Percentiles rank a stretch among this genome's conserved stretches.
These are phyloP conservation scores for Saccharum hybrid DNA, from an alignment of 202 grass and related monocot genomes.

Conservation along the genomic window DNA sequence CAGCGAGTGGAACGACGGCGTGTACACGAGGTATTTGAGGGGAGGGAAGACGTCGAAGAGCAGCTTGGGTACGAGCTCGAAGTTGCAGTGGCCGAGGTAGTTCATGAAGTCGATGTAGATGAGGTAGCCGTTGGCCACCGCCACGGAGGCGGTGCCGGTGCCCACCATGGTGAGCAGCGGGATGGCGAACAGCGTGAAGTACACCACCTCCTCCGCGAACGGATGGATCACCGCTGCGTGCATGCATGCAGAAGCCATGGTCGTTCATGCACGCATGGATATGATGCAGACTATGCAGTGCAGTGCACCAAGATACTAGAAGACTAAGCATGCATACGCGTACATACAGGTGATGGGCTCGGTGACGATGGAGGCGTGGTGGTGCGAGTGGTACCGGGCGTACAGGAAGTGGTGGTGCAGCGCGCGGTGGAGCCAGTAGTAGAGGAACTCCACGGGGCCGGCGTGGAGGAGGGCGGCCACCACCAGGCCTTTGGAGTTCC, in stretches of 20 bases:
- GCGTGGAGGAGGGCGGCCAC: constrained; percentile 56
- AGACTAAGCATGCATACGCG: too few species aligned
- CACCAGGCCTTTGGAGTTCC: constrained; percentile 54
- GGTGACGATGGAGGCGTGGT: constrained; percentile 90
- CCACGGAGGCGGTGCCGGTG: constrained; percentile 46
- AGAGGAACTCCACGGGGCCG: constrained; percentile 92
- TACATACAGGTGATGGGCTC: constrained; percentile 76
- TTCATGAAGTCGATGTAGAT: constrained; percentile 94
- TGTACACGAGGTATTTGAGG: constrained; percentile 82
- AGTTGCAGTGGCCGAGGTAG: constrained; percentile 93
- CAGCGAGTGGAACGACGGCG: constrained; percentile 90
- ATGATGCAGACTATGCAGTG: too few species aligned
- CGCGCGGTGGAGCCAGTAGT: constrained; percentile 97
- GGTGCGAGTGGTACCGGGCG: constrained; percentile 90
- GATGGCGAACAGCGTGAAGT: constrained; percentile 81
- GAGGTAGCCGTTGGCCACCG: constrained; percentile 48
- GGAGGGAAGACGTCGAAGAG: constrained; percentile 65
- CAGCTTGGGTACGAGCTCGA: constrained; percentile 74
- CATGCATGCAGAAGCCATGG: too few species aligned
- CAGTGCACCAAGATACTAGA: too few species aligned
- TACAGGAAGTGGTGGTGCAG: constrained; percentile 97
- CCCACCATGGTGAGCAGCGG: constrained; percentile 45
- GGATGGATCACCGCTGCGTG: constrained; percentile 67
- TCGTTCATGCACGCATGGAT: too few species aligned
- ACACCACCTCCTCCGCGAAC: constrained; percentile 74